phyloP scores from a whole-genome alignment of 768 basidiomycete genomes.

The Omphalotus guepiniiformis region DNA sequence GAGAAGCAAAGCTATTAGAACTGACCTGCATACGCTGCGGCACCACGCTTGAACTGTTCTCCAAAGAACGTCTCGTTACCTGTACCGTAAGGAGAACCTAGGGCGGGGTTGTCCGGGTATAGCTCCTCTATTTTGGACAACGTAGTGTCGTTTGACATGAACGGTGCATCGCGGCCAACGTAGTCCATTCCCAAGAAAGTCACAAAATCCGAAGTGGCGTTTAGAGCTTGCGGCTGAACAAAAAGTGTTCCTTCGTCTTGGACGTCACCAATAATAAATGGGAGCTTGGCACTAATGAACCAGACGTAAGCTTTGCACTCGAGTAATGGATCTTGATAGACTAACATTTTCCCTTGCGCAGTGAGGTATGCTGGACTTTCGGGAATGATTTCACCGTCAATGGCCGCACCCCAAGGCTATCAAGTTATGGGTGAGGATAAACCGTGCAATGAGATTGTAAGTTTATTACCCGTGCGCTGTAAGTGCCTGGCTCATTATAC shows the following conservation, averaged over 20 bases:
- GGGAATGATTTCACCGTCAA: constrained; percentile 21
- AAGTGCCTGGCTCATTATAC: not conserved
- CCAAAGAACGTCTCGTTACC: constrained; percentile 10
- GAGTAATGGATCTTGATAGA: not conserved
- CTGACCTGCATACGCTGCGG: constrained; percentile 11
- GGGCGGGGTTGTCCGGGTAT: constrained; percentile 1
- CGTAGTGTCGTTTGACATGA: not conserved
- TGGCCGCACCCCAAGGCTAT: constrained; percentile 17
- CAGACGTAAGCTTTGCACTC: not conserved
- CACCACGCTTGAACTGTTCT: constrained; percentile 22
- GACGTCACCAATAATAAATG: constrained; percentile 22
- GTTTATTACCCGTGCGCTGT: not conserved
- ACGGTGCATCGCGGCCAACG: not conserved
- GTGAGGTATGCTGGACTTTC: constrained; percentile 18
- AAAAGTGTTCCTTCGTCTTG: constrained; percentile 19
- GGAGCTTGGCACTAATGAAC: constrained; percentile 12
- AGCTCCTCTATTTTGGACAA: constrained; percentile 8
- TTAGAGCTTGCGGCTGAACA: constrained; percentile 1
- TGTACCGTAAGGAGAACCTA: constrained; percentile 5
- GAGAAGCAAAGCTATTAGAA: not conserved
- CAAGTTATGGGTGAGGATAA: not conserved
- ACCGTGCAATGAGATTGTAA: not conserved
- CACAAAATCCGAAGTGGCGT: not conserved
- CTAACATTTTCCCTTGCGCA: constrained; percentile 11
- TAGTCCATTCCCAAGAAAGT: not conserved